These are phyloP conservation scores for Symbiotaphrina buchneri DNA, from an alignment of 495 filamentous ascomycete species.

Conservation along the genomic window DNA sequence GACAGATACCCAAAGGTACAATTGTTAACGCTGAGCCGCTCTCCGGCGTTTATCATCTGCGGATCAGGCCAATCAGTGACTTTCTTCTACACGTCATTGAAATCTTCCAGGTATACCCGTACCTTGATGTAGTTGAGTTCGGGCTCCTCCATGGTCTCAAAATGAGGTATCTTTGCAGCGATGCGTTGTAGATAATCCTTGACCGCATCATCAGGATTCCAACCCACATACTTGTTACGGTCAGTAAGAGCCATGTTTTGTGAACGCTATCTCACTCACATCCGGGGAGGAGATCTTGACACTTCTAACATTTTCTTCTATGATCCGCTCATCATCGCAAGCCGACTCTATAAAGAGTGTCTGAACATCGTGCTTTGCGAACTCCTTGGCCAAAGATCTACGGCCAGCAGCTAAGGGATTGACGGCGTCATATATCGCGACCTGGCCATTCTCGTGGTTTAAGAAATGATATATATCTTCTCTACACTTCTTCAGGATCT, in stretches of 20 bases:
- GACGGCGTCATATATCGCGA: constrained; percentile 98
- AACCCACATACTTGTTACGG: constrained; percentile 50
- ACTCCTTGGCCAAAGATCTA: constrained; percentile 76
- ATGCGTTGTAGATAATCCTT: constrained; percentile 79
- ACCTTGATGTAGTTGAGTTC: constrained; percentile 91
- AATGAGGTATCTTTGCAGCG: constrained; percentile 75
- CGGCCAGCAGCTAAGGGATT: constrained; percentile 75
- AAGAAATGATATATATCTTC: constrained; percentile 94
- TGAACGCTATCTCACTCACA: constrained; percentile 20
- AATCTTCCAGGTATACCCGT: constrained; percentile 2
- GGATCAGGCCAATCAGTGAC: constrained; percentile 8
- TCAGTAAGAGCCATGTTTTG: constrained; percentile 2
- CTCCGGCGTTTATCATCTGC: constrained; percentile 93
- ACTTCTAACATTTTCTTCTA: constrained; percentile 88
- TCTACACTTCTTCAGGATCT: constrained; percentile 91
- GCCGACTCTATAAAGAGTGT: constrained; percentile 93
- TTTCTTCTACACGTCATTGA: not conserved
- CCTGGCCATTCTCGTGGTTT: constrained; percentile 91
- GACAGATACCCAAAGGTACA: constrained; percentile 88
- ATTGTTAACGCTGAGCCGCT: constrained; percentile 80
- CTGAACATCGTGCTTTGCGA: constrained; percentile 88
- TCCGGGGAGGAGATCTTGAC: constrained; percentile 99
- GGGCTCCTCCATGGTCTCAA: constrained; percentile 86
- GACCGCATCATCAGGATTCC: constrained; percentile 79
- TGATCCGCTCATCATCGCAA: constrained; percentile 79